phyloP scores from a whole-genome alignment of 2,329 filamentous ascomycete species.

The Cladosporium phlei region DNA sequence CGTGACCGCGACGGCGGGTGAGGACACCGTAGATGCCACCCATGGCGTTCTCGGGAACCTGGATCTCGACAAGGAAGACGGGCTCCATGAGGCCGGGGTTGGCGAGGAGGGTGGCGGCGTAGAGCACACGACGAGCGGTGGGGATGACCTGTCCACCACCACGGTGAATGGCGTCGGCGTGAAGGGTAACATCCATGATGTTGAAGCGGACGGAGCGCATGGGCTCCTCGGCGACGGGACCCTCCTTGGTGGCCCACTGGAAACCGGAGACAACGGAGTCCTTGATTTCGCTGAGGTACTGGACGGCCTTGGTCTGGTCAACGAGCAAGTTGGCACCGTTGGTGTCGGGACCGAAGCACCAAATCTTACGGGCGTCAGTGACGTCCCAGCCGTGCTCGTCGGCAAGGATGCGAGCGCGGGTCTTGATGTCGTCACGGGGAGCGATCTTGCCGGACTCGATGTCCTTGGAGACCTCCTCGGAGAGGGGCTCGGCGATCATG shows the following conservation, averaged over 20 bases:
- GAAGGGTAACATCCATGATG: conserved; percentile 98
- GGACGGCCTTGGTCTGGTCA: conserved; percentile 99
- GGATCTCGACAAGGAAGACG: conserved; percentile 98
- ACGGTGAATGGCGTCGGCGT: conserved; percentile 99
- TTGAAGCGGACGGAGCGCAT: conserved; percentile 98
- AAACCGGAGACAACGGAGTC: conserved; percentile 99
- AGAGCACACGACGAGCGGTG: conserved; percentile 94
- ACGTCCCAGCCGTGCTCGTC: conserved; percentile 99
- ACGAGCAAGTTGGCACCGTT: conserved; percentile 96
- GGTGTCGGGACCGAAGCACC: conserved; percentile 98
- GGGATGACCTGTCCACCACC: conserved; percentile 99
- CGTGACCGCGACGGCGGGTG: conserved; percentile 95
- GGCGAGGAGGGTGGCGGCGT: conserved; percentile 85
- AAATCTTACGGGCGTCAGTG: conserved; percentile 99
- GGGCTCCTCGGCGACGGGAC: conserved; percentile 95
- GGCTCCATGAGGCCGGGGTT: conserved; percentile 91
- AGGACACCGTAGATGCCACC: conserved; percentile 99
- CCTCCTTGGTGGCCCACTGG: conserved; percentile 98
- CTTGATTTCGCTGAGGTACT: conserved; percentile 99
- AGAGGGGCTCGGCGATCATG: conserved; percentile 83
- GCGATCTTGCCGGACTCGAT: conserved; percentile 90
- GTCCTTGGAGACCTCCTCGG: conserved; percentile 83
- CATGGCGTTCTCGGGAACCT: conserved; percentile 97
- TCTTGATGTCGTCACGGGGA: conserved; percentile 98
- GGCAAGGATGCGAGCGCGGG: conserved; percentile 88